phyloP scores from a whole-genome alignment of 345 rosid species.

The Ceriops tagal region DNA sequence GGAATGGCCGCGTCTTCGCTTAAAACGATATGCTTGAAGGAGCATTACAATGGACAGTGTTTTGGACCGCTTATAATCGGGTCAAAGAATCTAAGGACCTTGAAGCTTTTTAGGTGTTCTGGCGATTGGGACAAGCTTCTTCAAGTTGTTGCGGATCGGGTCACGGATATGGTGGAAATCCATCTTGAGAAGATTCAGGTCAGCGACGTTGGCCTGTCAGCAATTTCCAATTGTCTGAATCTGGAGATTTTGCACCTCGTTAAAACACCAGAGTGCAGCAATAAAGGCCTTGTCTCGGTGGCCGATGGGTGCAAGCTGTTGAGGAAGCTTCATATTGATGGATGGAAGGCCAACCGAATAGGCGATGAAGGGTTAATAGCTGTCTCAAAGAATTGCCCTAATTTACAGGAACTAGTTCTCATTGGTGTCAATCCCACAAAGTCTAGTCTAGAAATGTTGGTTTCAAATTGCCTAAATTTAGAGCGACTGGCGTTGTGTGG shows the following conservation, averaged over 20 bases:
- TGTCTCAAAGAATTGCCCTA: constrained; percentile 54
- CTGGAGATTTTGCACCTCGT: constrained; percentile 72
- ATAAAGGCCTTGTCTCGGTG: constrained; percentile 43
- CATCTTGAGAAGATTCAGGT: constrained; percentile 72
- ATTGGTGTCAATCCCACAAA: constrained; percentile 69
- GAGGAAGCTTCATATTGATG: constrained; percentile 80
- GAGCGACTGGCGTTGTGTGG: constrained; percentile 76
- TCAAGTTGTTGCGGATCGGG: constrained; percentile 39
- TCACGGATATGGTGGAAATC: constrained; percentile 49
- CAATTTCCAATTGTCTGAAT: constrained; percentile 51
- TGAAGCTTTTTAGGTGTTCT: constrained; percentile 78
- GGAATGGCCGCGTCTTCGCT: constrained; percentile 57
- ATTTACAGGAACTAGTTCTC: constrained; percentile 67
- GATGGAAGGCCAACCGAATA: constrained; percentile 62
- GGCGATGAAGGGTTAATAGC: constrained; percentile 62
- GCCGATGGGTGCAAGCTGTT: constrained; percentile 57
- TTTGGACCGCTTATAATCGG: constrained; percentile 64
- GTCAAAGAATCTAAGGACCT: constrained; percentile 53
- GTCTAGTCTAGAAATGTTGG: constrained; percentile 50
- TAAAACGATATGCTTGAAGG: constrained; percentile 66
- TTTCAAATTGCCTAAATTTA: constrained; percentile 55
- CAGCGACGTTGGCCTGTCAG: constrained; percentile 50
- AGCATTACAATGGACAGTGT: constrained; percentile 69
- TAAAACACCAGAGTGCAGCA: constrained; percentile 66
- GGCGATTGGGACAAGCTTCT: constrained; percentile 79